phyloP scores from a whole-genome alignment of 2,329 filamentous ascomycete species.

The Colletotrichum eremochloae region DNA sequence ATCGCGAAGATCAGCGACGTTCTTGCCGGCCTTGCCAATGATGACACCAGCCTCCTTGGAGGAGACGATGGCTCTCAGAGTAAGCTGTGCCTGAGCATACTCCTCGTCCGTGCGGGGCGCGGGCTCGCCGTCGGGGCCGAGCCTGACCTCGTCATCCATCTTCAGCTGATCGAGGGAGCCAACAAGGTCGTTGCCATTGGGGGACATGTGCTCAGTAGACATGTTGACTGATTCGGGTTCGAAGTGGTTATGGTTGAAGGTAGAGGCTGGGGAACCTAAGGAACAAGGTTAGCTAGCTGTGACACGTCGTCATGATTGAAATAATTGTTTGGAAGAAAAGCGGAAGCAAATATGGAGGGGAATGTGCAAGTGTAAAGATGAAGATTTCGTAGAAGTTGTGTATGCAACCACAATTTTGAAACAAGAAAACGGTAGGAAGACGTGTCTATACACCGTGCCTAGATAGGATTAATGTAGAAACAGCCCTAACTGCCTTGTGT shows the following conservation, averaged over 20 bases:
- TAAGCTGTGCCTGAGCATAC: slow-evolving; percentile 92
- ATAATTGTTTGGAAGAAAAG: not conserved
- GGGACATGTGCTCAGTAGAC: slow-evolving; percentile 69
- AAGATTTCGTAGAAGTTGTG: slow-evolving; percentile 9
- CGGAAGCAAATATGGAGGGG: not conserved
- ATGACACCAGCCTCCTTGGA: slow-evolving; percentile 99
- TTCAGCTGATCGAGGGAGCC: slow-evolving; percentile 76
- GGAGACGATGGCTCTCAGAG: slow-evolving; percentile 95
- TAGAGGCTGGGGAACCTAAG: not conserved
- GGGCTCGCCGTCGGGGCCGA: slow-evolving; percentile 81
- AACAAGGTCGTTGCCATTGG: slow-evolving; percentile 72
- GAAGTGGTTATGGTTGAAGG: slow-evolving; percentile 27
- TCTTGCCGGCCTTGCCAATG: slow-evolving; percentile 98
- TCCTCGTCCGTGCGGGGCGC: slow-evolving; percentile 95
- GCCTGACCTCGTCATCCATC: slow-evolving; percentile 71
- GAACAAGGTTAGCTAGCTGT: not conserved
- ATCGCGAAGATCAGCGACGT: slow-evolving; percentile 95
- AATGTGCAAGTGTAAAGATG: not conserved
- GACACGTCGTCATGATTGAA: not conserved
- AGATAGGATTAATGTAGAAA: not conserved
- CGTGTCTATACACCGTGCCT: not conserved
- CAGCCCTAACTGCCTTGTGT: not conserved
- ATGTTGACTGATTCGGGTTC: slow-evolving; percentile 57
- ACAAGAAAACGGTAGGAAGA: not conserved
- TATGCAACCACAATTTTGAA: not conserved